These are phyloP conservation scores for Radiomyces spectabilis DNA, from an alignment of 192 early-diverging fungal genomes.

Conservation along the genomic window DNA sequence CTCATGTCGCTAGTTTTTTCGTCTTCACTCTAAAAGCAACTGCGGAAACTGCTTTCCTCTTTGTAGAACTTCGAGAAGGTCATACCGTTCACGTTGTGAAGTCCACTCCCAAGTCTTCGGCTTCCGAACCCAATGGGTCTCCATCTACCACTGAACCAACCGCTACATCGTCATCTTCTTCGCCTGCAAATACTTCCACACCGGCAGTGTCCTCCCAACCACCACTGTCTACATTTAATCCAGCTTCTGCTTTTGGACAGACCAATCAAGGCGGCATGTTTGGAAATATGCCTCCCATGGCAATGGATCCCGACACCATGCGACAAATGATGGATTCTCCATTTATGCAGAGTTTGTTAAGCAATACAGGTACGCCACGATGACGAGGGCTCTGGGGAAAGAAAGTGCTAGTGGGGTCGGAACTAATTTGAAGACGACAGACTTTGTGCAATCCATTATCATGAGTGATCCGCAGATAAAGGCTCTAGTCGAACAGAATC, in stretches of 20 bases:
- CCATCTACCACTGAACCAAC: not conserved
- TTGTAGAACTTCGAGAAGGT: conserved; percentile 63
- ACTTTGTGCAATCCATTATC: conserved; percentile 51
- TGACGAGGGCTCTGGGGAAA: not conserved
- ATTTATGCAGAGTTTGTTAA: conserved; percentile 26
- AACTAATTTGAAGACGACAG: too few relatives aligned
- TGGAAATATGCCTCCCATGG: conserved; percentile 1
- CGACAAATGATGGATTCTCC: conserved; percentile 32
- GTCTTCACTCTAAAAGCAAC: too few relatives aligned
- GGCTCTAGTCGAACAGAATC: conserved; percentile 51
- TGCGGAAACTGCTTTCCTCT: too few relatives aligned
- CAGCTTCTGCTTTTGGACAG: not conserved
- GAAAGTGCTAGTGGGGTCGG: too few relatives aligned
- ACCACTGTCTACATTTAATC: not conserved
- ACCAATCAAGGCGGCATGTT: not conserved
- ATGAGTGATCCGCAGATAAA: conserved; percentile 55
- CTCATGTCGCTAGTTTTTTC: not conserved
- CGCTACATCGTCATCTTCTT: not conserved
- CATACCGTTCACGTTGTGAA: conserved; percentile 90
- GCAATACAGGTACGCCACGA: conserved; percentile 21
- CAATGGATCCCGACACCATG: conserved; percentile 26
- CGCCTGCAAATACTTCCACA: conserved; percentile 1
- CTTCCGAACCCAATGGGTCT: conserved; percentile 23
- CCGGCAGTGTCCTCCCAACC: too few relatives aligned
- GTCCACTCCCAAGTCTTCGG: conserved; percentile 27